Conservation (phyloP, 768 basidiomycete genomes). For the Cystofilobasidium capitatum region DNA sequence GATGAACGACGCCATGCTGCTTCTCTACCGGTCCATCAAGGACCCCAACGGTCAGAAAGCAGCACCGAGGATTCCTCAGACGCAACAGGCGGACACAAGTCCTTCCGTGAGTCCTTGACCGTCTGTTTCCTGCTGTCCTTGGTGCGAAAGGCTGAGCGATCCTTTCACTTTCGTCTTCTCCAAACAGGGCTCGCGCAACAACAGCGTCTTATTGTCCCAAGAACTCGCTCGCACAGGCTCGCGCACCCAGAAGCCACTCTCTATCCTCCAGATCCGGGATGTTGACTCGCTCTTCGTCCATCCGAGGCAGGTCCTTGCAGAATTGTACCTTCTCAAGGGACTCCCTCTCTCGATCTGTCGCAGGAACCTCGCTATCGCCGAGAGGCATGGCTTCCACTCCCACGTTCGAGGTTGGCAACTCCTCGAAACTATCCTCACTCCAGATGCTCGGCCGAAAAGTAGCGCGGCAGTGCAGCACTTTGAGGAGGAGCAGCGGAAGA, state of each 20-base stretch:
- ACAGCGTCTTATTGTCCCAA: slow-evolving; percentile 40
- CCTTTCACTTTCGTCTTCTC: background rate
- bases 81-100: background rate
- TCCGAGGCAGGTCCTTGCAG: slow-evolving; percentile 53
- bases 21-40: slow-evolving; percentile 2
- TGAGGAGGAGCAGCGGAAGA: background rate
- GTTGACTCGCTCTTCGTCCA: slow-evolving; percentile 45
- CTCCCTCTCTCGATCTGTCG: slow-evolving; percentile 49
- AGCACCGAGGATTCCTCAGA: slow-evolving; percentile 3
- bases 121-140: background rate
- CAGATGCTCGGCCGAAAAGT: background rate
- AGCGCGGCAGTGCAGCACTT: background rate
- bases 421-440: slow-evolving; percentile 44
- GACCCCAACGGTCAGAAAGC: slow-evolving; percentile 5
- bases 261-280: slow-evolving; percentile 41
- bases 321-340: slow-evolving; percentile 51
- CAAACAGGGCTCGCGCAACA: slow-evolving; percentile 3
- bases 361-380: slow-evolving; percentile 55
- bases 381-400: slow-evolving; percentile 52
- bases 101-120: background rate
- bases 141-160: background rate
- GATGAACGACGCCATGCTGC: slow-evolving; percentile 12
- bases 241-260: background rate
- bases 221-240: background rate
- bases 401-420: slow-evolving; percentile 63